Evolutionary conservation across 768 basidiomycete species (phyloP).

Genomic region (Podaxis pistillaris): DNA sequence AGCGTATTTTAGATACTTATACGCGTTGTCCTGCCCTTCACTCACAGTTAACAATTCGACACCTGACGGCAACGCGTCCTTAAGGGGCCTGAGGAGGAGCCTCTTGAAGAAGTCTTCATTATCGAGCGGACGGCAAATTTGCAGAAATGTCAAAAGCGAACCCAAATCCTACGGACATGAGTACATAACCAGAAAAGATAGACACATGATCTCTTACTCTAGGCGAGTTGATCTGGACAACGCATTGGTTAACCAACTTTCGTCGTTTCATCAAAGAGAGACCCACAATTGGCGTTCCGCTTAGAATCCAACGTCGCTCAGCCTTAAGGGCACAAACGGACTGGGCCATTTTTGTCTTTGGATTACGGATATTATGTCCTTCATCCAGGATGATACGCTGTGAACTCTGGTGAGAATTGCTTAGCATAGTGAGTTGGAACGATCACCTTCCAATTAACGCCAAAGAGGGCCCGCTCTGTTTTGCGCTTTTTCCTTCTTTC

Average conservation of each 20-base stretch:
- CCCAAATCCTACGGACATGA: conserved; percentile 67
- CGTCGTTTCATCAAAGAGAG: conserved; percentile 6
- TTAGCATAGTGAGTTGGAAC: background rate
- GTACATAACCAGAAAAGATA: background rate
- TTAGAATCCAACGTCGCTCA: conserved; percentile 76
- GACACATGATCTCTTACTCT: conserved; percentile 36
- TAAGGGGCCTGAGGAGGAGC: conserved; percentile 74
- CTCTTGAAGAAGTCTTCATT: conserved; percentile 81
- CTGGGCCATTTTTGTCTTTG: conserved; percentile 79
- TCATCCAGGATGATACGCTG: conserved; percentile 85
- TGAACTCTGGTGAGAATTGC: background rate
- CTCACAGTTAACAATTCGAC: conserved; percentile 68
- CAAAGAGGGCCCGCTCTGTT: conserved; percentile 54
- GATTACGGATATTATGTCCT: conserved; percentile 85
- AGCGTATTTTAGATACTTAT: conserved; percentile 9
- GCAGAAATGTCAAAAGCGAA: conserved; percentile 79
- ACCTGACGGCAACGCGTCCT: conserved; percentile 64
- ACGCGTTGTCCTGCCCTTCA: conserved; percentile 15
- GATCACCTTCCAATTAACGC: conserved; percentile 78
- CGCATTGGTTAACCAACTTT: conserved; percentile 2
- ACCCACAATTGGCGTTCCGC: conserved; percentile 88
- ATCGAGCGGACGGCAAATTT: conserved; percentile 83
- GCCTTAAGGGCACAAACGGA: conserved; percentile 63
- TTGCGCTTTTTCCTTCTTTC: conserved; percentile 62
- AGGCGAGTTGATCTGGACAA: conserved; percentile 71